Evolutionary conservation across 169 alveolate species (phyloP), one percentile per base, ranked within the genome.

Genomic region (Cryptosporidium bovis): DNA sequence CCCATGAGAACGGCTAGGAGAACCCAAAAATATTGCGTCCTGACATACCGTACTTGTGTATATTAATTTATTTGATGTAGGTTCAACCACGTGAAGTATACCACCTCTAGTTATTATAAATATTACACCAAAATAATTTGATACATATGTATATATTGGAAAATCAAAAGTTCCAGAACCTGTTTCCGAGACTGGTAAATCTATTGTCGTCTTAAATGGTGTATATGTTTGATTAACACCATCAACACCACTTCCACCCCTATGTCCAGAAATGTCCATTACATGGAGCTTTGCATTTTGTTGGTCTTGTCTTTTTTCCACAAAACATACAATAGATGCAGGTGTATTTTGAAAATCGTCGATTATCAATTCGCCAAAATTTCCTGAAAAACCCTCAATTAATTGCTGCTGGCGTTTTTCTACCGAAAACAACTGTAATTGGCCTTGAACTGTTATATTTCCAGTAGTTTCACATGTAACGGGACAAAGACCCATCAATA

Each of bases 311-410:
- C 97, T 98, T 92, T 97, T 97, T 92, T 98, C 99, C 62, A 96
- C 91, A 91, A 97, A 98, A 64, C 96, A 92, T 83, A 98, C 95
- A 27, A 94, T 89, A 16, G 94, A 92, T 34, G 93, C 90, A 84
- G 91, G 92, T 4, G 92, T 83, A 18, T 90, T 66, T 8, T 90
- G 84, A 27, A 77, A 93, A 82, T 94, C 98, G 65, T 93, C 91
- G 34, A 95, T 91, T 53, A 93, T 94, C 62, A 95, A 90, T 84
- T 95, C 94, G 44, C 98, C 97, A 92, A 98, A 97, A 71, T 96
- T 93, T 24, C 99, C 98, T 24, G 98, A 95, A 90, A 95, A 96
- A 6, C 99, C 99, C 90, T 96, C 99, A 44, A 98, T 91, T 40
- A 95, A 92, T 92, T 98, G 98, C 90, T 96, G 97, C 83, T 95